Evolutionary conservation across 2,329 filamentous ascomycete species (phyloP).

Genomic region (Pestalotiopsis sp.): DNA sequence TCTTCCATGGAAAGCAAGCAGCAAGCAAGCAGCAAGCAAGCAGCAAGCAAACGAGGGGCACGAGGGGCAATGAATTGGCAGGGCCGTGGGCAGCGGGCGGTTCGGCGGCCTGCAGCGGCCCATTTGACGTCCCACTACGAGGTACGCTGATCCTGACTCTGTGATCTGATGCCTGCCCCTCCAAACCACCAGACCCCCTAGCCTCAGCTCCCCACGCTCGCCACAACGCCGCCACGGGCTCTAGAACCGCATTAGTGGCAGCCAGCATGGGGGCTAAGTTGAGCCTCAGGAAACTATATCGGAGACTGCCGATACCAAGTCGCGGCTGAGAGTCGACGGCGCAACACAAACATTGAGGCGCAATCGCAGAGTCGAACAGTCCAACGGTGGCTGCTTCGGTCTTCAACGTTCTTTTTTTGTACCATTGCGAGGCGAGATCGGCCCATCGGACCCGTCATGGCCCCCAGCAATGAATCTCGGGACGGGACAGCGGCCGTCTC

Average conservation of each 20-base stretch:
- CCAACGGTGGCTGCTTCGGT: background rate
- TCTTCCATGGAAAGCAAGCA: background rate
- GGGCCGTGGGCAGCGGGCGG: background rate
- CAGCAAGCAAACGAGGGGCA: background rate
- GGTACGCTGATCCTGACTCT: background rate
- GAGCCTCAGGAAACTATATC: slow-evolving; percentile 4
- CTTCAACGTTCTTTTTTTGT: background rate
- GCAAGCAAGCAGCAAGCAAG: background rate
- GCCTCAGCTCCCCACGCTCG: background rate
- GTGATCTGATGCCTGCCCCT: background rate
- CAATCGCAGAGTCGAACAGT: background rate
- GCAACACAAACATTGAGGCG: background rate
- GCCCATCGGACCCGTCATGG: background rate
- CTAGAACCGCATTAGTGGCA: background rate
- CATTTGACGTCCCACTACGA: background rate
- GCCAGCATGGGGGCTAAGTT: background rate
- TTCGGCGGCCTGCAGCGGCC: background rate
- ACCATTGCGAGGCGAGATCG: background rate
- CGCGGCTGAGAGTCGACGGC: background rate
- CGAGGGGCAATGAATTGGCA: background rate
- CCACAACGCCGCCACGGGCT: background rate
- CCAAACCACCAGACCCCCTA: background rate
- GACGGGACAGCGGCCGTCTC: background rate
- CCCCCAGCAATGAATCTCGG: background rate
- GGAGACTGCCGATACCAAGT: background rate